Conservation (phyloP, 306 rosid species). For the Fragaria iinumae region DNA sequence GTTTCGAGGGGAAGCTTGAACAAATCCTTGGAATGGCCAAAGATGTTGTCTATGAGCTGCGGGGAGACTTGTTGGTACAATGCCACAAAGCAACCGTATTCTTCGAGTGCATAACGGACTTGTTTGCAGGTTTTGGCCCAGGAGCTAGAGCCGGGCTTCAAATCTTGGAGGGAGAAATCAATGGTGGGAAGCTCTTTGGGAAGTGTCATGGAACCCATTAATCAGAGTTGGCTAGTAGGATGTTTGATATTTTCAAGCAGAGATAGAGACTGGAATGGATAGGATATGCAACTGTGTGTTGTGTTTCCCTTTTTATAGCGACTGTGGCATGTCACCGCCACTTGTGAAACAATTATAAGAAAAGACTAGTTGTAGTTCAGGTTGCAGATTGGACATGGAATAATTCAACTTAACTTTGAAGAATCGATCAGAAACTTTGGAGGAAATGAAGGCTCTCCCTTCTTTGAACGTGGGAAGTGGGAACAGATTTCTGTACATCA, state of each 20-base stretch:
- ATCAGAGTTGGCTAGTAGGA: not conserved
- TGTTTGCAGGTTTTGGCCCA: not conserved
- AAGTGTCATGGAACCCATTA: not conserved
- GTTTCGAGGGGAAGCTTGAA: constrained; percentile 1
- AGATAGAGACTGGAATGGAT: too few relatives aligned
- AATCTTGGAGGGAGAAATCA: constrained; percentile 7
- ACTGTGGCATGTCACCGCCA: too few relatives aligned
- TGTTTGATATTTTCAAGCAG: too few relatives aligned
- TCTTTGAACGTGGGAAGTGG: not conserved
- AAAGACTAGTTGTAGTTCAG: too few relatives aligned
- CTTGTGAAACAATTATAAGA: too few relatives aligned
- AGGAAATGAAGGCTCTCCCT: not conserved
- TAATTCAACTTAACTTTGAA: too few relatives aligned
- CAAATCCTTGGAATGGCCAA: constrained; percentile 9
- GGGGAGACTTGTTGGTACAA: not conserved
- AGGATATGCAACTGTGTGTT: too few relatives aligned
- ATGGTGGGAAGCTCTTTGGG: constrained; percentile 3
- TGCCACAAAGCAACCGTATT: constrained; percentile 15
- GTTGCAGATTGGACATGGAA: too few relatives aligned
- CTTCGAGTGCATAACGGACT: constrained; percentile 8
- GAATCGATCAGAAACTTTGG: too few relatives aligned
- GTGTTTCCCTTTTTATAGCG: too few relatives aligned
- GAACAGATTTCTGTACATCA: not conserved
- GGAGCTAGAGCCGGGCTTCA: constrained; percentile 5
- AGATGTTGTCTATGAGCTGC: not conserved